Conservation (phyloP, 2,329 filamentous ascomycete genomes). For the Penicillium sp. region DNA sequence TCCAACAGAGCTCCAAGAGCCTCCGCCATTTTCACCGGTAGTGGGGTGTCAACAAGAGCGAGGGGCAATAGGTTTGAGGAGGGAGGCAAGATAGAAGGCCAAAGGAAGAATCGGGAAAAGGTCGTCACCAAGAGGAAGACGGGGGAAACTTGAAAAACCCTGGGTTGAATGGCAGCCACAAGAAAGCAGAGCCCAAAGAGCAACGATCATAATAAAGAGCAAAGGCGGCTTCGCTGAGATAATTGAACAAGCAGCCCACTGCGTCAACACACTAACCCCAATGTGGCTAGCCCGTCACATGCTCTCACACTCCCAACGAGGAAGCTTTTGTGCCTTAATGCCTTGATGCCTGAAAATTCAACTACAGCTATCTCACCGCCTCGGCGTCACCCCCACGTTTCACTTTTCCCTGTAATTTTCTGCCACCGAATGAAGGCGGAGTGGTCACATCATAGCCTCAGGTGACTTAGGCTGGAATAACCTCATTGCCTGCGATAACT, state of each 20-base stretch:
- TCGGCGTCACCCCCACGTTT: conserved; percentile 13
- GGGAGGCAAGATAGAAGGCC: background rate
- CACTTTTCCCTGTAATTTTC: conserved; percentile 14
- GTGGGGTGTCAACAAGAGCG: conserved; percentile 31
- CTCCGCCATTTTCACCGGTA: conserved; percentile 56
- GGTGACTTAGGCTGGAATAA: conserved; percentile 30
- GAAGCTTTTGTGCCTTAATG: background rate
- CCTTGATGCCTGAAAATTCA: background rate
- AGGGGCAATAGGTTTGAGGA: conserved; percentile 15
- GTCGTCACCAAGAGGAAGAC: background rate
- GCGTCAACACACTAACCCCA: conserved; percentile 24
- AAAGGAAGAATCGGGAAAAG: background rate
- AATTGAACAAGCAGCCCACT: conserved; percentile 27
- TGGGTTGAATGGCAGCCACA: conserved; percentile 8
- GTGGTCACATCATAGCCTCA: conserved; percentile 18
- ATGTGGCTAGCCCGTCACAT: conserved; percentile 20
- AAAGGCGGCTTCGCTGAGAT: conserved; percentile 19
- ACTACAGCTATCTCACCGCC: conserved; percentile 1
- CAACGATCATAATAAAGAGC: conserved; percentile 24
- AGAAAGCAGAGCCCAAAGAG: conserved; percentile 21
- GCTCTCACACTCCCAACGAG: conserved; percentile 3
- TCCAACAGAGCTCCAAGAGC: conserved; percentile 71
- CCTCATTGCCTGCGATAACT: conserved; percentile 22
- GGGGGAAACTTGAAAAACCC: background rate
- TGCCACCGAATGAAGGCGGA: conserved; percentile 8